Evolutionary conservation across 2,329 filamentous ascomycete species (phyloP), one percentile per base, ranked within the genome.

Genomic region (Talaromyces sp.): DNA sequence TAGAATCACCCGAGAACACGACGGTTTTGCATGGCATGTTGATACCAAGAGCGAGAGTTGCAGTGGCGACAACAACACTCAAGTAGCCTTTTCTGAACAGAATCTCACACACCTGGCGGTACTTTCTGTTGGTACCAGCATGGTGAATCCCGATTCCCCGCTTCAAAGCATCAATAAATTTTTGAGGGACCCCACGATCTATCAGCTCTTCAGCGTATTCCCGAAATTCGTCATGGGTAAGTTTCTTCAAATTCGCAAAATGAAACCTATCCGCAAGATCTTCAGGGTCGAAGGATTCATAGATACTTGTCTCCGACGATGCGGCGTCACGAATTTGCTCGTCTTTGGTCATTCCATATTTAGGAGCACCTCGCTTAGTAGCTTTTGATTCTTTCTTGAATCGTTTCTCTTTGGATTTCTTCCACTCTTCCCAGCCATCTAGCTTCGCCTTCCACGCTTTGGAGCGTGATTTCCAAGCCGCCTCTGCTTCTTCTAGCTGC

Each of bases 1-100:
- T 80, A 0, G 87, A 90, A 70, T 93, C 89, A 0, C 89, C 89
- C 16, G 82, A 83, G 72, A 94, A 94, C 1, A 92, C 85, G 0
- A 92, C 89, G 0, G 90, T 94, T 72, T 90, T 91, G 72, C 89
- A 93, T 9, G 90, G 90, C 88, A 91, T 91, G 68, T 91, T 94
- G 77, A 94, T 89, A 78, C 90, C 90, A 5, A 93, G 78, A 1
- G 88, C 88, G 27, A 92, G 81, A 0, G 89, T 92, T 0, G 89
- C 90, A 1, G 90, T 93, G 0, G 90, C 89, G 30, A 93, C 82
- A 31, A 93, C 86, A 0, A 89, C 86, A 7, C 84, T 82, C 47
- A 93, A 74, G 69, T 85, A 92, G 0, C 89, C 88, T 70, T 85
- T 88, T 8, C 90, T 83, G 75, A 92, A 92, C 7, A 92, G 58